These are phyloP conservation scores for Plasmodium fragile DNA, from an alignment of 169 alveolate species.

Conservation along the genomic window DNA sequence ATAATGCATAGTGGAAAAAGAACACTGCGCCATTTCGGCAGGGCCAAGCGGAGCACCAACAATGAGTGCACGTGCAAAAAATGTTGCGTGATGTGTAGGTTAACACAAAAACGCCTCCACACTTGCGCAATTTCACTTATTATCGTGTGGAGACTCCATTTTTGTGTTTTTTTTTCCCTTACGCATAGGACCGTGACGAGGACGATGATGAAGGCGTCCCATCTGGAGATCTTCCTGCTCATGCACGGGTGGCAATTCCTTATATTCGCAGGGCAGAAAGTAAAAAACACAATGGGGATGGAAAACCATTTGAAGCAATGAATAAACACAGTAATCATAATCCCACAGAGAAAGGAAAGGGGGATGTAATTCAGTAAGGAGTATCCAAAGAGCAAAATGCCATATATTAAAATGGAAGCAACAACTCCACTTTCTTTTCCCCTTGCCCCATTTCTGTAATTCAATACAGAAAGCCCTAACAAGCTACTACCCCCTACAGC, in stretches of 20 bases:
- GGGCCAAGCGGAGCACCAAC: background rate
- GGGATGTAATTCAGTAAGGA: conserved; percentile 86
- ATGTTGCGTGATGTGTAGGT: background rate
- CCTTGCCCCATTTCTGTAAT: conserved; percentile 85
- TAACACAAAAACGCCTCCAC: background rate
- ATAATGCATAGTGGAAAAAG: background rate
- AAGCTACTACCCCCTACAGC: conserved; percentile 88
- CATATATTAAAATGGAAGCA: conserved; percentile 81
- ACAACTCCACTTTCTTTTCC: conserved; percentile 87
- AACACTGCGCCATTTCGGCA: background rate
- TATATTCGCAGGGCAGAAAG: conserved; percentile 85
- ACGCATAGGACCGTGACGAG: conserved; percentile 85
- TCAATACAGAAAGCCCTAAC: conserved; percentile 88
- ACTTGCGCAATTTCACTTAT: background rate
- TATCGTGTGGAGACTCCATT: background rate
- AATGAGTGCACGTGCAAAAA: background rate
- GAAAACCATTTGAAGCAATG: conserved; percentile 91
- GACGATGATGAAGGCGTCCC: conserved; percentile 88
- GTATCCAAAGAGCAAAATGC: conserved; percentile 84
- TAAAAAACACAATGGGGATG: conserved; percentile 84
- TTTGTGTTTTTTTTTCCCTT: background rate
- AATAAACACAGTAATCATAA: conserved; percentile 86
- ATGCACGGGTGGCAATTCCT: conserved; percentile 84
- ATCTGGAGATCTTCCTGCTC: conserved; percentile 85
- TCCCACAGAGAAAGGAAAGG: conserved; percentile 86